A percentile compares a stretch with the other conserved stretches of the same genome.
Conservation (phyloP, 2,329 filamentous ascomycete species). For the Aspergillus tamarii region DNA sequence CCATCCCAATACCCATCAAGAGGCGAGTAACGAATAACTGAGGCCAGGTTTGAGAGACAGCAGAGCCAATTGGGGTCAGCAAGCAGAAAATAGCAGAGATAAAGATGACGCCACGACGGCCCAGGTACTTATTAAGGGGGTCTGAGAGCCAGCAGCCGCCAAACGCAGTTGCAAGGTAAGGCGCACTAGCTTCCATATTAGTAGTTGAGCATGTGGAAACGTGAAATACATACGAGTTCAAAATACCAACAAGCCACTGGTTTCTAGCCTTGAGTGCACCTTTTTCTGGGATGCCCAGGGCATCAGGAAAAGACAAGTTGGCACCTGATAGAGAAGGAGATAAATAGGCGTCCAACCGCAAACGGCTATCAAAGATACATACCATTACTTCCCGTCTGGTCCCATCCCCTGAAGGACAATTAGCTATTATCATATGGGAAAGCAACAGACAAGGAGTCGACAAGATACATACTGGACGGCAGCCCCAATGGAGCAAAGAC, state of each 20-base stretch:
- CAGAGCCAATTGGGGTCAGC: slow-evolving; percentile 70
- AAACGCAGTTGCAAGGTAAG: slow-evolving; percentile 56
- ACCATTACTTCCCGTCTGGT: slow-evolving; percentile 39
- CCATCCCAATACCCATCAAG: slow-evolving; percentile 65
- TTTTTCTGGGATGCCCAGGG: slow-evolving; percentile 49
- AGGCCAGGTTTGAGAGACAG: slow-evolving; percentile 60
- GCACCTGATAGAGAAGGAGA: slow-evolving; percentile 45
- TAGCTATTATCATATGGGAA: background rate
- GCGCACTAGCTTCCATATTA: slow-evolving; percentile 39
- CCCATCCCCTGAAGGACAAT: slow-evolving; percentile 30
- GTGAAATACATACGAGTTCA: slow-evolving; percentile 59
- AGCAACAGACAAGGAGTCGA: background rate
- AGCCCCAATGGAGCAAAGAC: slow-evolving; percentile 56
- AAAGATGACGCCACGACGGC: slow-evolving; percentile 68
- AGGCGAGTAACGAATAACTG: slow-evolving; percentile 61
- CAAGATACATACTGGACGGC: slow-evolving; percentile 50
- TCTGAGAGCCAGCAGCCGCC: slow-evolving; percentile 71
- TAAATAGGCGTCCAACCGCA: background rate
- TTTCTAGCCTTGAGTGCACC: slow-evolving; percentile 48
- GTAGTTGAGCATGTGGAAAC: background rate
- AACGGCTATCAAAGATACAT: background rate
- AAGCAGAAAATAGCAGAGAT: slow-evolving; percentile 66
- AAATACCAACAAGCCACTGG: slow-evolving; percentile 65
- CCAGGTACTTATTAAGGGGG: slow-evolving; percentile 61
- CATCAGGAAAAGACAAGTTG: slow-evolving; percentile 54